Percentiles rank a stretch among this genome's conserved stretches.
These are phyloP conservation scores for Nothophoma quercina DNA, from an alignment of 2,329 filamentous ascomycete genomes.

Conservation along the genomic window DNA sequence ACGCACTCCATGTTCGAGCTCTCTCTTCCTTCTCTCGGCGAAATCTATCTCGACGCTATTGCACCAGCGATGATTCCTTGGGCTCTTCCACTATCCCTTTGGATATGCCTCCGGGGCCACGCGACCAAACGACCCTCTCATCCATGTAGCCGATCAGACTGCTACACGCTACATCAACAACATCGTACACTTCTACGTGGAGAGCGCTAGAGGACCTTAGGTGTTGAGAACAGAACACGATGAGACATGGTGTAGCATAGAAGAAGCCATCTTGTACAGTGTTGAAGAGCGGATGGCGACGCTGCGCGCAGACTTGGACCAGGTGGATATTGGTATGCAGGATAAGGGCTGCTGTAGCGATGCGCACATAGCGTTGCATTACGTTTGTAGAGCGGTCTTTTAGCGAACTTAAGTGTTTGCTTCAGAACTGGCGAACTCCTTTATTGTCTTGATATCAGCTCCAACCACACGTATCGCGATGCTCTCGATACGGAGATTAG, in stretches of 20 bases:
- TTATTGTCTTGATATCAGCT: background rate
- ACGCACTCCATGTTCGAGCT: background rate
- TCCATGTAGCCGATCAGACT: background rate
- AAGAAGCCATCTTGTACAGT: background rate
- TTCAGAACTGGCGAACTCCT: background rate
- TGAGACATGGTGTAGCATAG: background rate
- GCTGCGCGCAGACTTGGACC: background rate
- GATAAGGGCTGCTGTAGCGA: background rate
- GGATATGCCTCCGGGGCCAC: background rate
- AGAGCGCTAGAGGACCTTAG: background rate
- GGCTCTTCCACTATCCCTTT: background rate
- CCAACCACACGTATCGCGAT: background rate
- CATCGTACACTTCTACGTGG: background rate
- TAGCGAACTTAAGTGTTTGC: background rate
- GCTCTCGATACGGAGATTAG: background rate
- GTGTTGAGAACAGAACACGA: background rate
- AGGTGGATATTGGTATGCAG: background rate
- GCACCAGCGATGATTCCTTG: background rate
- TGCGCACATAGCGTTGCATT: background rate
- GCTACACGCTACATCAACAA: background rate
- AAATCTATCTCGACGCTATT: background rate
- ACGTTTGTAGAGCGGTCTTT: background rate
- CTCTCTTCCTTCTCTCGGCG: background rate
- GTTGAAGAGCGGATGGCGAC: background rate
- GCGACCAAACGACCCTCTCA: background rate